These are phyloP conservation scores for Inga laurina DNA, from an alignment of 306 rosid genomes.

Conservation along the genomic window DNA sequence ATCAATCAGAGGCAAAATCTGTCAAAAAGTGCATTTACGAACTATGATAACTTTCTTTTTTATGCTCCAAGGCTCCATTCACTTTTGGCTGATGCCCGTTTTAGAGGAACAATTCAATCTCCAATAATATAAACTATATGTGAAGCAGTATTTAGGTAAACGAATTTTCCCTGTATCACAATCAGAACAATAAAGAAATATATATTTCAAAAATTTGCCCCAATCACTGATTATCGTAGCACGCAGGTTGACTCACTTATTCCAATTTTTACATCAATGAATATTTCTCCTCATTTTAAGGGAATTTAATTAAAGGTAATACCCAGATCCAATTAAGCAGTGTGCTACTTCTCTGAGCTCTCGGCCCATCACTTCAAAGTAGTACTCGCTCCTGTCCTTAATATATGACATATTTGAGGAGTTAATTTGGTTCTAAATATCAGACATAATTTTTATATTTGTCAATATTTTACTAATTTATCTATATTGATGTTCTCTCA, in stretches of 20 bases:
- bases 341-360: background rate
- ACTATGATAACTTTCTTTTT: background rate
- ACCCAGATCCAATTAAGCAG: background rate
- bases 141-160: background rate
- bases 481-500: no score
- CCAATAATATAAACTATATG: background rate
- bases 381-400: no score
- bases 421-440: no score
- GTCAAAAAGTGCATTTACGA: background rate
- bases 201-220: background rate
- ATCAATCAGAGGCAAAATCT: conserved; percentile 5
- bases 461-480: no score
- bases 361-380: background rate
- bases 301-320: conserved; percentile 1
- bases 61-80: background rate
- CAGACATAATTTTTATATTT: no score
- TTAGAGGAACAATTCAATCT: background rate
- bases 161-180: background rate
- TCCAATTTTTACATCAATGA: conserved; percentile 3
- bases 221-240: conserved; percentile 1
- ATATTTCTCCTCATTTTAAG: background rate
- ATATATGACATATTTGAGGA: no score
- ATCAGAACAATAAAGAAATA: background rate
- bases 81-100: background rate
- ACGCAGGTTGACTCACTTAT: background rate